Evolutionary conservation across 345 rosid species (phyloP), one percentile per base, ranked within the genome.

Genomic region (Populus simonii): DNA sequence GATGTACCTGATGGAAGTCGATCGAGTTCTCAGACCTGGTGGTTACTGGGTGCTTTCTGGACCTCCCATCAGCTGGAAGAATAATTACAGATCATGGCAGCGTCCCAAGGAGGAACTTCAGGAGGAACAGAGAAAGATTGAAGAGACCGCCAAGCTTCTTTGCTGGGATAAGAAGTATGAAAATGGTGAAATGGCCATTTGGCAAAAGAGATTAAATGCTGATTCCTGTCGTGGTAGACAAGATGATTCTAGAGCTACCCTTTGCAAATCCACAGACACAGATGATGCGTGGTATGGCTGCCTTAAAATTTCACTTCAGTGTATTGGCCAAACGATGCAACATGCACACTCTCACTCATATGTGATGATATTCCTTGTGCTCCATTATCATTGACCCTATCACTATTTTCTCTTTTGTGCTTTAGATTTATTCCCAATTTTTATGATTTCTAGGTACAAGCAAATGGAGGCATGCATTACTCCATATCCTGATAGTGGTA

Each of bases 41-140:
- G 99, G 97, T 75, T 96, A 96, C 82, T 96, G 99, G 99, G 85
- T 96, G 22, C 92, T 96, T 9, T 96, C 98, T 7, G 99, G 98
- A 57, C 99, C 99, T 72, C 99, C 99, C 59, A 96, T 96, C 84
- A 93, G 92, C 81, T 96, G 98, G 98, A 94, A 86, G 86, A 75
- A 31, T 78, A 90, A 90, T 77, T 94, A 92, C 88, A 90, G 87
- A 86, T 83, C 98, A 74, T 96, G 99, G 99, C 92, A 96, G 82
- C 97, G 98, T 68, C 90, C 99, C 67, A 94, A 84, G 83, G 94
- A 91, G 78, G 99, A 96, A 4, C 99, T 96, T 81, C 81, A 90
- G 87, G 89, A 89, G 85, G 98, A 96, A 68, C 99, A 96, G 66
- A 78, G 86, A 85, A 94, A 87, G 81, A 94, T 96, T 73, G 99